A percentile compares a stretch with the other conserved stretches of the same genome.
These are phyloP conservation scores for Haplographium delicatum DNA, from an alignment of 495 filamentous ascomycete genomes.

Conservation along the genomic window DNA sequence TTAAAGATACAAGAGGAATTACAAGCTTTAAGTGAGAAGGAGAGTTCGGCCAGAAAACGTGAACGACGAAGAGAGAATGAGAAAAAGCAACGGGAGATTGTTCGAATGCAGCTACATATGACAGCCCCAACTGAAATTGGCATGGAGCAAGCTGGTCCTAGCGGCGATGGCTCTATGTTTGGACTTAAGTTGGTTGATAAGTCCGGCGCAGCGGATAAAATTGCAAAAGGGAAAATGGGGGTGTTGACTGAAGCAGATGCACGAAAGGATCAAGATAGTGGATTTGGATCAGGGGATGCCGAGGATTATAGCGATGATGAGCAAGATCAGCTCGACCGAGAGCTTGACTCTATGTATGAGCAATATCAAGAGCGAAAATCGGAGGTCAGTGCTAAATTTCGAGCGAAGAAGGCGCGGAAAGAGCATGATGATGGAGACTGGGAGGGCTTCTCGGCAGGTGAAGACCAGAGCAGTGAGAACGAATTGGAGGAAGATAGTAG, in stretches of 20 bases:
- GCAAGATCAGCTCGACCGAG: slow-evolving; percentile 70
- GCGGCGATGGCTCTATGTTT: slow-evolving; percentile 78
- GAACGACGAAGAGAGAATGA: slow-evolving; percentile 81
- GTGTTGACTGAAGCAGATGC: slow-evolving; percentile 47
- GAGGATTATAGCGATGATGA: slow-evolving; percentile 70
- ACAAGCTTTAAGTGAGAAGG: slow-evolving; percentile 71
- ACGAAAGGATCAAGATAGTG: slow-evolving; percentile 54
- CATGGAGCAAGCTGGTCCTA: slow-evolving; percentile 77
- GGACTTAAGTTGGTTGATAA: slow-evolving; percentile 73
- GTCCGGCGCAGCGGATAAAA: slow-evolving; percentile 58
- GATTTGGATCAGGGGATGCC: slow-evolving; percentile 49
- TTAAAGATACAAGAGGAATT: slow-evolving; percentile 83
- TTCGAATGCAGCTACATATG: slow-evolving; percentile 96
- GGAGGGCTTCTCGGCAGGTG: slow-evolving; percentile 77
- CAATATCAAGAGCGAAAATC: slow-evolving; percentile 76
- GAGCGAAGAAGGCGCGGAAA: slow-evolving; percentile 80
- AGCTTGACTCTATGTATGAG: slow-evolving; percentile 82
- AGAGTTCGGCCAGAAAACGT: slow-evolving; percentile 67
- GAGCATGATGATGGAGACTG: slow-evolving; percentile 83
- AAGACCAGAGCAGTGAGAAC: slow-evolving; percentile 50
- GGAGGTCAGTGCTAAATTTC: slow-evolving; percentile 74
- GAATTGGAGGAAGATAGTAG: slow-evolving; percentile 52
- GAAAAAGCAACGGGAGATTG: slow-evolving; percentile 81
- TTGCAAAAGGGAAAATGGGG: slow-evolving; percentile 75
- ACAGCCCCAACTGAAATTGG: slow-evolving; percentile 92